Evolutionary conservation across 1,284 basidiomycete species (phyloP).

Genomic region (Schizophyllum amplum): DNA sequence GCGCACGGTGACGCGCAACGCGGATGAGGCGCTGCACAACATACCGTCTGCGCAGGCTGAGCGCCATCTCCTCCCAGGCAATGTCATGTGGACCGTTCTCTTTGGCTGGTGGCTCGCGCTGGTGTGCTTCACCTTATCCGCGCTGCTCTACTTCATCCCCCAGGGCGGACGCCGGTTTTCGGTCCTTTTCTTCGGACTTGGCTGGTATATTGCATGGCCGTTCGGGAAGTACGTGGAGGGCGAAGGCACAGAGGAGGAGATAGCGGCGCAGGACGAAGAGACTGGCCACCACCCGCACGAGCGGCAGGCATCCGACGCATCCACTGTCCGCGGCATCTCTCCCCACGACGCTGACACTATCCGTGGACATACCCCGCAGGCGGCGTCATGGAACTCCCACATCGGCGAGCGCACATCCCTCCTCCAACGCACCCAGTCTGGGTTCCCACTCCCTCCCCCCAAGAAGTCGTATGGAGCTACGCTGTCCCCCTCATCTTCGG

Average conservation of each 20-base stretch:
- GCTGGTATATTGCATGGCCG: constrained; percentile 97
- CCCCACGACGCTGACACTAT: constrained; percentile 15
- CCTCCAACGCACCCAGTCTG: constrained; percentile 22
- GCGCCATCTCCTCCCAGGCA: constrained; percentile 85
- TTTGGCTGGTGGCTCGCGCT: constrained; percentile 92
- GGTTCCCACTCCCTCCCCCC: constrained; percentile 24
- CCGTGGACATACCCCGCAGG: constrained; percentile 20
- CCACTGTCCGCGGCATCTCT: constrained; percentile 1
- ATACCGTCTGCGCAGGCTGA: constrained; percentile 89
- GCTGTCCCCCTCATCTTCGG: constrained; percentile 26
- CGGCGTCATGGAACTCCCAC: constrained; percentile 21
- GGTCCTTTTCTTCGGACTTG: constrained; percentile 84
- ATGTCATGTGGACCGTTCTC: constrained; percentile 82
- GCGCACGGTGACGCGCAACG: constrained; percentile 91
- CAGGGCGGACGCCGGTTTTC: constrained; percentile 81
- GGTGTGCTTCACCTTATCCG: constrained; percentile 61
- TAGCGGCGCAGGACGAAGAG: constrained; percentile 33
- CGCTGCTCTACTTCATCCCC: constrained; percentile 67
- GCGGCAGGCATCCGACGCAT: constrained; percentile 16
- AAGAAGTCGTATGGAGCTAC: constrained; percentile 62
- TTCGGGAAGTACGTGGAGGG: constrained; percentile 99
- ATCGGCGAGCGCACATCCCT: constrained; percentile 34
- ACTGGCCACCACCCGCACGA: constrained; percentile 20
- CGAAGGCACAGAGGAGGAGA: constrained; percentile 42
- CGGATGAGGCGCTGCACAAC: constrained; percentile 89